phyloP scores from a whole-genome alignment of 768 basidiomycete genomes.

The Gymnopilus dilepis region DNA sequence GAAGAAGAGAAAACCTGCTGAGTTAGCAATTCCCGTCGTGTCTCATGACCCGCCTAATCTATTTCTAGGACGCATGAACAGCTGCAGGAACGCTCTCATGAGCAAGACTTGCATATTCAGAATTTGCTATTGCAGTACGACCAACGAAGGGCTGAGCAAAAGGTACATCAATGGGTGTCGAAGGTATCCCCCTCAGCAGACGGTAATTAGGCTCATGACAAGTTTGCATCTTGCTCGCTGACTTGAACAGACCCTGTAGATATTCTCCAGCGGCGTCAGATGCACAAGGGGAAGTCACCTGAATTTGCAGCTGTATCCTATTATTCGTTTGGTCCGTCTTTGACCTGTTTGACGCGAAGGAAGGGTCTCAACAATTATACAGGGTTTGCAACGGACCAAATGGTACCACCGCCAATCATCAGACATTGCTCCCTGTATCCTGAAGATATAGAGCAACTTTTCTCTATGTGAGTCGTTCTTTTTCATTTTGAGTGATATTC shows the following conservation, averaged over 20 bases:
- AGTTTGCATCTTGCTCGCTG: background rate
- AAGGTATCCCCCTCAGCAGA: constrained; percentile 32
- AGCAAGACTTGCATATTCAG: constrained; percentile 52
- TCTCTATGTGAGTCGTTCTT: constrained; percentile 48
- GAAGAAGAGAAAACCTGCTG: constrained; percentile 63
- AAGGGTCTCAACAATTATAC: constrained; percentile 12
- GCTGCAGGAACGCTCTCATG: constrained; percentile 49
- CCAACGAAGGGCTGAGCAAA: constrained; percentile 42
- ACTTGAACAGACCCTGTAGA: constrained; percentile 7
- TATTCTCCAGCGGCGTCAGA: constrained; percentile 21
- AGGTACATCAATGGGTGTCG: constrained; percentile 47
- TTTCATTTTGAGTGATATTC: background rate
- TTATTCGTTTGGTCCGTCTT: constrained; percentile 38
- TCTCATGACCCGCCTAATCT: constrained; percentile 1
- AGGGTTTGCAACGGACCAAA: constrained; percentile 22
- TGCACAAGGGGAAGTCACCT: constrained; percentile 37
- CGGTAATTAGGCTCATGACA: constrained; percentile 12
- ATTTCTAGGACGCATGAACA: constrained; percentile 58
- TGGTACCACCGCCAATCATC: constrained; percentile 50
- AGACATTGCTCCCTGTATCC: constrained; percentile 54
- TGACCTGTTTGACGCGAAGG: background rate
- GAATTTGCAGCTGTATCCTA: constrained; percentile 42
- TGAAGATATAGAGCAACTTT: constrained; percentile 55
- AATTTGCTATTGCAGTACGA: constrained; percentile 50
- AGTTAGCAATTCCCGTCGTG: constrained; percentile 39